Evolutionary conservation across 2,329 filamentous ascomycete species (phyloP).

Genomic region (Coleophoma eucalyptorum): DNA sequence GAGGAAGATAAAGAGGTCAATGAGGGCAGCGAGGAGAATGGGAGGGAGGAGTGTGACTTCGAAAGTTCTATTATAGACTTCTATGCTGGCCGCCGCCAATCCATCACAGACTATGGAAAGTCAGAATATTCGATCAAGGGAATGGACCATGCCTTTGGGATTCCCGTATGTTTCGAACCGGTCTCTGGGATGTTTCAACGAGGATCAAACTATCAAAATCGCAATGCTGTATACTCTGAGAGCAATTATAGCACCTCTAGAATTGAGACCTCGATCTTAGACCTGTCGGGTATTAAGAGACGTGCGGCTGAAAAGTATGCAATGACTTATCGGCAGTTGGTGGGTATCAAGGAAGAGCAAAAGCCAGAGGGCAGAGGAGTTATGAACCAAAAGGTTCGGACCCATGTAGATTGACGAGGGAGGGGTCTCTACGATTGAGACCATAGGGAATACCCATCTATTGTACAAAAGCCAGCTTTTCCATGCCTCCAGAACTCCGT

Average conservation of each 20-base stretch:
- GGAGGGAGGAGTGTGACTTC: slow-evolving; percentile 7
- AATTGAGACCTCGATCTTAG: neutral
- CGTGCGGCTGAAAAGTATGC: slow-evolving; percentile 2
- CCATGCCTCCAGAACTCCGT: neutral
- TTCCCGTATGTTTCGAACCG: neutral
- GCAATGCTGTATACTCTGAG: slow-evolving; percentile 1
- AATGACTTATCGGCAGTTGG: slow-evolving; percentile 1
- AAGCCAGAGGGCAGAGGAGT: neutral
- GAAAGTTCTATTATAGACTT: slow-evolving; percentile 16
- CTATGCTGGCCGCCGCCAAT: slow-evolving; percentile 10
- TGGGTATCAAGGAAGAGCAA: slow-evolving; percentile 2
- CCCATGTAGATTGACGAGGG: neutral
- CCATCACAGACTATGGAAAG: neutral
- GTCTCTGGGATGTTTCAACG: neutral
- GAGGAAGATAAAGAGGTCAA: neutral
- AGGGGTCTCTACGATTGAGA: neutral
- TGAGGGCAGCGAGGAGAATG: slow-evolving; percentile 2
- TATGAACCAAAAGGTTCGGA: too few relatives aligned
- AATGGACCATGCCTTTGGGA: slow-evolving; percentile 4
- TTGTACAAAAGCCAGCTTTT: neutral
- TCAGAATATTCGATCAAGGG: neutral
- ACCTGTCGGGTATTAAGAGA: neutral
- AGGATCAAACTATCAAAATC: neutral
- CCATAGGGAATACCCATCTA: neutral
- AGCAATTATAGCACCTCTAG: slow-evolving; percentile 3